Evolutionary conservation across 139 green algal species (phyloP), one percentile per base, ranked within the genome.

Genomic region (Mychonastes homosphaera): DNA sequence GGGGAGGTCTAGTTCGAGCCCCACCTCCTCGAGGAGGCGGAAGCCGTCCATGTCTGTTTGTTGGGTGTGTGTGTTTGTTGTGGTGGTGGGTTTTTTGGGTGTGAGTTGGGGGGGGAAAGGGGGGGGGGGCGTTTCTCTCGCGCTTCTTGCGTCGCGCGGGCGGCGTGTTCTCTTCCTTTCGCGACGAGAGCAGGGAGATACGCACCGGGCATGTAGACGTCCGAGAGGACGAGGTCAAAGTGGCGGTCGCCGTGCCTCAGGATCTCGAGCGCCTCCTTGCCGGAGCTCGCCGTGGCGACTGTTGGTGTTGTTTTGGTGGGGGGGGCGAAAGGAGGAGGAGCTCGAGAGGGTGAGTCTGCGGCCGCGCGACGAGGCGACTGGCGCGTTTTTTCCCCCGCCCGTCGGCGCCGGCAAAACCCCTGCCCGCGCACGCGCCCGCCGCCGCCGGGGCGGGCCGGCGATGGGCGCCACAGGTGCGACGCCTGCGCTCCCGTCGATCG

Each of bases 161-260:
- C n/a, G n/a, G n/a, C n/a, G n/a, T n/a, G n/a, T n/a, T n/a, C n/a
- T n/a, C n/a, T n/a, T n/a, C n/a, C n/a, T n/a, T n/a, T n/a, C 45
- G 45, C 45, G 6, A 30, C 27, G 5, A 23, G 38, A 36, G 53
- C 36, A 33, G 53, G 34, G 30, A 15, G 3, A 27, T n/a, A 12
- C 65, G 1, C 35, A 88, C 82, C 84, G 54, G 89, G 91, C 89
- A 98, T 97, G 71, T 95, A 87, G 7, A 97, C 88, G 65, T 98
- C 91, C 21, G 79, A 94, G 6, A 98, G 79, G 2, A 97, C 91
- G 13, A 97, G 72, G 65, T 98, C 91, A 44, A 91, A 95, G n/a
- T n/a, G n/a, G n/a, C n/a, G n/a, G n/a, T n/a, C n/a, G 26, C 79
- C 63, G n/a, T 74, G 54, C 0, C 62, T 64, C 39, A 63, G 69